Base-by-base conservation (phyloP, 306 rosid species). In the Dicorynia guianensis region DNA sequence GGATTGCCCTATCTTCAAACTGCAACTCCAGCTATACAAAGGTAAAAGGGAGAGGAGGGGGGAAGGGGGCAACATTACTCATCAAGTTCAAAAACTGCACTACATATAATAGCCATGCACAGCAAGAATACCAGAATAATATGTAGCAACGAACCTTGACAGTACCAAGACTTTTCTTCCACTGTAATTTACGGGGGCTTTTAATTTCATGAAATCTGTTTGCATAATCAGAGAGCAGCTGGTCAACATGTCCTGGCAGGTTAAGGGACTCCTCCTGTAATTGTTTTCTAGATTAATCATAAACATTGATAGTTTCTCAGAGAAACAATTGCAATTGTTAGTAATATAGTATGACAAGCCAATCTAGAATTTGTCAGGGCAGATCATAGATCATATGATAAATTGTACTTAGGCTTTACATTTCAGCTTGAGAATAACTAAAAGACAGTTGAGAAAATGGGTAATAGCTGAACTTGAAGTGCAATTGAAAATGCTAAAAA, bases 101-200 rank as follows among this genome's bases (percentile, higher is more conserved):
- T 19, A 60, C 48, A 12, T 30, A 42, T 30, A 42, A 40, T 53
- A 78, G 55, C 48, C 25, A 36, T 12, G 38, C 36, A 59, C 19
- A 47, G 11, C 5, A 20, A 54, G 5, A 25, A 9, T 52, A 30
- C 61, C 39, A 14, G 7, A 19, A 59, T 54, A 17, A 49, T 54
- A 39, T 55, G 14, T 66, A 82, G 59, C 49, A 63, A 69, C 89
- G 34, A 76, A 90, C 98, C 96, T 94, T 94, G 71, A 94, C 92
- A n/a, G 93, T 87, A 34, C 97, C 98, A 20, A 94, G 97, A 80
- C 93, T 91, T 85, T 80, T 88, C 87, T 90, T 91, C 98, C 98
- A 94, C 73, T 81, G 85, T 54, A 94, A 89, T 85, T 94, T 94
- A 59, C 98, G 97, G 9, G 98, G 98, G 69, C 93, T 94, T 91